phyloP scores from a whole-genome alignment of 345 rosid species.

The Boechera stricta region DNA sequence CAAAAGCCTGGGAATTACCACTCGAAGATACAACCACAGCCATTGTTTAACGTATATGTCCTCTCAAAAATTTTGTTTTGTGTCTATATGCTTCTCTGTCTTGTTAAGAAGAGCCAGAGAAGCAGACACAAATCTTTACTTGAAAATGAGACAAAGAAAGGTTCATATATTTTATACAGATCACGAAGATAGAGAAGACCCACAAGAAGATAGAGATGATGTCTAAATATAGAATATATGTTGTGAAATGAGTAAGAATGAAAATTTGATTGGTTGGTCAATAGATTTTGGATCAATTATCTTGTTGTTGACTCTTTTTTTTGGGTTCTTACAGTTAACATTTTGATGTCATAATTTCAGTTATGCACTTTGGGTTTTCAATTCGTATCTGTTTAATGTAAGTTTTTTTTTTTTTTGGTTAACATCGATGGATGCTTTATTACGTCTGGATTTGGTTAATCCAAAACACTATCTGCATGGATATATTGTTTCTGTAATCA shows the following conservation, averaged over 20 bases:
- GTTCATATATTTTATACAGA: conserved; percentile 21
- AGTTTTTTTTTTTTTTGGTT: background rate
- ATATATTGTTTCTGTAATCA: background rate
- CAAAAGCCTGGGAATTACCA: conserved; percentile 44
- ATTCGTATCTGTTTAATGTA: background rate
- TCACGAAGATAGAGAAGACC: background rate
- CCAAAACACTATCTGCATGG: conserved; percentile 18
- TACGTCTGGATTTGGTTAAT: conserved; percentile 24
- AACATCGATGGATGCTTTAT: background rate
- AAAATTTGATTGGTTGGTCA: conserved; percentile 18
- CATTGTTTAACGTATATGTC: conserved; percentile 37
- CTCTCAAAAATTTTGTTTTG: background rate
- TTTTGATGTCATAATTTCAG: conserved; percentile 13
- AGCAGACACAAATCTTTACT: conserved; percentile 21
- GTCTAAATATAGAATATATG: conserved; percentile 26
- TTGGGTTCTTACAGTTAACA: conserved; percentile 9
- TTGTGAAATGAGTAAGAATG: conserved; percentile 11
- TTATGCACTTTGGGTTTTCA: background rate
- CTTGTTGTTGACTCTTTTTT: background rate
- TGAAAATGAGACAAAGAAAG: background rate
- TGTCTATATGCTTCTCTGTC: conserved; percentile 8
- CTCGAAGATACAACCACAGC: conserved; percentile 30
- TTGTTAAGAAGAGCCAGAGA: conserved; percentile 29
- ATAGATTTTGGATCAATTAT: background rate
- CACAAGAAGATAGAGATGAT: conserved; percentile 23